These are phyloP conservation scores for Globisporangium polare DNA, from an alignment of 352 stramenopile genomes.

Conservation along the genomic window DNA sequence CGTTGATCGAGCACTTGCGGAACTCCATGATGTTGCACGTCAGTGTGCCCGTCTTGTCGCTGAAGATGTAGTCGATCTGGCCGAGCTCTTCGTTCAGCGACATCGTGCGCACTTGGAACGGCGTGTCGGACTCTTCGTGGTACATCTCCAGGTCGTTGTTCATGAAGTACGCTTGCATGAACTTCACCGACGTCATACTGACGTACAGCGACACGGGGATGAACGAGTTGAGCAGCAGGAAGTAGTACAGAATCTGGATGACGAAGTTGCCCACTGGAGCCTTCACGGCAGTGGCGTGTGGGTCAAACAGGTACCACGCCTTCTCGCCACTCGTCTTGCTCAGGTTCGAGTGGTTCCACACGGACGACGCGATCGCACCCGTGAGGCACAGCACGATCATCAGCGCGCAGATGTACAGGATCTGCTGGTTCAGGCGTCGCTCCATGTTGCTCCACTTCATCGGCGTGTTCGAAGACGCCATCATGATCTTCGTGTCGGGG, in stretches of 20 bases:
- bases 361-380: constrained; percentile 49
- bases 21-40: constrained; percentile 98
- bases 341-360: constrained; percentile 72
- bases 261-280: constrained; percentile 73
- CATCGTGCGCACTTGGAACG: constrained; percentile 90
- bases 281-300: constrained; percentile 37
- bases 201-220: constrained; percentile 95
- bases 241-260: constrained; percentile 92
- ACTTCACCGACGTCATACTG: constrained; percentile 91
- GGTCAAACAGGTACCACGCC: constrained; percentile 78
- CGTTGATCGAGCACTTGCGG: constrained; percentile 94
- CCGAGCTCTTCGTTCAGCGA: constrained; percentile 92
- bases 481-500: constrained; percentile 88
- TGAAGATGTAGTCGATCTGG: constrained; percentile 93
- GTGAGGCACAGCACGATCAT: constrained; percentile 78
- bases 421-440: constrained; percentile 71
- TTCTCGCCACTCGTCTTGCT: constrained; percentile 22
- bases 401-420: constrained; percentile 78
- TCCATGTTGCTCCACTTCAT: constrained; percentile 91
- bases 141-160: constrained; percentile 92
- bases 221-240: constrained; percentile 92
- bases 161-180: constrained; percentile 91
- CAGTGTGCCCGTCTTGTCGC: constrained; percentile 94
- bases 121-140: constrained; percentile 92
- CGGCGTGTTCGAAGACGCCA: constrained; percentile 67